Evolutionary conservation across 1,284 basidiomycete species (phyloP).

Genomic region (Trichosporon inkin): DNA sequence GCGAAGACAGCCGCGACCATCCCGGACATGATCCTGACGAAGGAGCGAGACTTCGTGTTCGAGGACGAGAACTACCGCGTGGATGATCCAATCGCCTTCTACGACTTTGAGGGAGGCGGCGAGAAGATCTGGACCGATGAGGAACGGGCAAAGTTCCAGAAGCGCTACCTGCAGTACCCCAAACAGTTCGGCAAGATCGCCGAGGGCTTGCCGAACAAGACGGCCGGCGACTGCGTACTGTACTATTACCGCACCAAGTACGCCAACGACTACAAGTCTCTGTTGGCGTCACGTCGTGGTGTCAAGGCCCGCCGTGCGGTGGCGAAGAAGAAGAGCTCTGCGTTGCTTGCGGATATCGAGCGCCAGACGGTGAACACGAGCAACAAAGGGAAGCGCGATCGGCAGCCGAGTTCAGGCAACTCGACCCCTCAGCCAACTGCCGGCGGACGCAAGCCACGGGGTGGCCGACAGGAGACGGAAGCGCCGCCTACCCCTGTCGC

Average conservation of each 20-base stretch:
- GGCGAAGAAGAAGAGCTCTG: constrained; percentile 42
- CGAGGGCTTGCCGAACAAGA: constrained; percentile 75
- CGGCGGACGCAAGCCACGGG: constrained; percentile 14
- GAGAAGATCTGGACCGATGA: constrained; percentile 77
- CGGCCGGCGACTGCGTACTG: constrained; percentile 79
- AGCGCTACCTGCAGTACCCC: constrained; percentile 76
- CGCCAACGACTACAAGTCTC: constrained; percentile 71
- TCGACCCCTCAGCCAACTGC: constrained; percentile 12
- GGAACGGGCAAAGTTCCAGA: constrained; percentile 74
- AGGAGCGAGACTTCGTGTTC: constrained; percentile 59
- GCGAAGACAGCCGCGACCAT: constrained; percentile 81
- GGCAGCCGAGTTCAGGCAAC: constrained; percentile 11
- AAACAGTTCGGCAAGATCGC: constrained; percentile 86
- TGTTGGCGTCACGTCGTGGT: constrained; percentile 55
- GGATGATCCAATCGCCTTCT: constrained; percentile 72
- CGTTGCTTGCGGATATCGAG: constrained; percentile 41
- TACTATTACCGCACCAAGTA: constrained; percentile 97
- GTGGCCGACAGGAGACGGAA: neutral
- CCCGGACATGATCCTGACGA: constrained; percentile 83
- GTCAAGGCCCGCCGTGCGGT: constrained; percentile 55
- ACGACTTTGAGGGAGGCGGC: constrained; percentile 64
- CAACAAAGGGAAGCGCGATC: constrained; percentile 11
- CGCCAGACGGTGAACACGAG: constrained; percentile 31
- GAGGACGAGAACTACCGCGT: constrained; percentile 83
- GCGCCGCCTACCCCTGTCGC: constrained; percentile 8